Evolutionary conservation across 2,329 filamentous ascomycete species (phyloP).

Genomic region (Akanthomyces uredinophilus): DNA sequence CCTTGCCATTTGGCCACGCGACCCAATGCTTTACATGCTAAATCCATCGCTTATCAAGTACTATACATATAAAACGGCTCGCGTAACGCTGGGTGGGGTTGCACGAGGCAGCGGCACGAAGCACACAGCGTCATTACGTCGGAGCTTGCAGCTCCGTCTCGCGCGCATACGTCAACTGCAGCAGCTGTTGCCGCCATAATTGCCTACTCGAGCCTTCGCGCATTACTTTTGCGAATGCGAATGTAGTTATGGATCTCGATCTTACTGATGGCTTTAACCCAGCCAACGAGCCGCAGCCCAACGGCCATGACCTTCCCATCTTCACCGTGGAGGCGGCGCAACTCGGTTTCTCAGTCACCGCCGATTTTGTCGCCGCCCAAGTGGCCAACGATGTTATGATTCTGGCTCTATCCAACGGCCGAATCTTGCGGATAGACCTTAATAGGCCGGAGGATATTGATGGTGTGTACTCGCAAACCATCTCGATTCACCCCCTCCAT

Average conservation of each 20-base stretch:
- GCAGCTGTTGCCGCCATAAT: background rate
- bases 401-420: constrained; percentile 83
- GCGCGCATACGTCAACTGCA: background rate
- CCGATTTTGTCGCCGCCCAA: constrained; percentile 93
- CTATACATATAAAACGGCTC: background rate
- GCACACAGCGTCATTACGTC: constrained; percentile 6
- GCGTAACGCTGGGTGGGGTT: background rate
- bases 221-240: background rate
- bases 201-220: background rate
- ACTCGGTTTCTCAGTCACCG: constrained; percentile 88
- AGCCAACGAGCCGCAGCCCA: constrained; percentile 52
- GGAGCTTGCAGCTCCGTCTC: background rate
- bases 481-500: background rate
- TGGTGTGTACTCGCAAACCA: constrained; percentile 44
- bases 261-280: constrained; percentile 63
- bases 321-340: constrained; percentile 92
- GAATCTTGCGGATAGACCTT: constrained; percentile 89
- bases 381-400: constrained; percentile 97
- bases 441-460: constrained; percentile 95
- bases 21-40: background rate
- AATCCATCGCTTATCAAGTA: background rate
- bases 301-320: constrained; percentile 69
- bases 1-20: constrained; percentile 19
- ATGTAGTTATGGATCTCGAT: constrained; percentile 32
- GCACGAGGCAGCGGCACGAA: no score